phyloP scores from a whole-genome alignment of 108 stramenopile species.

The Cylindrotheca fusiformis region DNA sequence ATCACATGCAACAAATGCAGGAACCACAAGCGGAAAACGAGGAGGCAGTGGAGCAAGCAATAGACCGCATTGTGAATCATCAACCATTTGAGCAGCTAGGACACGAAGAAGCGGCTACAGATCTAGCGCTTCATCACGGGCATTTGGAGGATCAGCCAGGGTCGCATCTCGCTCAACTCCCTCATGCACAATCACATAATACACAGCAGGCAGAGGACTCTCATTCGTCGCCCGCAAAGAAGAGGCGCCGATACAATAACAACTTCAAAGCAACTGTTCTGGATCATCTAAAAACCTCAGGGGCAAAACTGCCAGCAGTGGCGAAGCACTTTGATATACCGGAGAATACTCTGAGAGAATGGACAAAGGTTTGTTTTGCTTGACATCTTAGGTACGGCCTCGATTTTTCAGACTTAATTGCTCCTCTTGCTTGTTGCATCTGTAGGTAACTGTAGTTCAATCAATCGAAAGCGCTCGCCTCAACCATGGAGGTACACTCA shows the following conservation, averaged over 20 bases:
- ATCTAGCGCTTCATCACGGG: neutral
- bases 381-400: neutral
- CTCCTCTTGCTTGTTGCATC: neutral
- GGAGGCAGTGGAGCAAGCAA: neutral
- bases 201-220: neutral
- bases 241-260: constrained; percentile 32
- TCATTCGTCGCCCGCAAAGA: constrained; percentile 24
- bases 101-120: neutral
- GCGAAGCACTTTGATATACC: constrained; percentile 26
- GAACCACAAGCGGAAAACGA: too few relatives aligned
- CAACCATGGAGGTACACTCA: constrained; percentile 20
- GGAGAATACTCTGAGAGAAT: constrained; percentile 34
- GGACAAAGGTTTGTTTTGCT: constrained; percentile 30
- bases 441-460: constrained; percentile 7
- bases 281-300: constrained; percentile 21
- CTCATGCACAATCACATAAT: too few relatives aligned
- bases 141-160: neutral
- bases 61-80: neutral
- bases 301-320: constrained; percentile 15
- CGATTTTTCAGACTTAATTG: neutral
- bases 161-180: too few relatives aligned
- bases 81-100: neutral
- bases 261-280: constrained; percentile 26
- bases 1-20: too few relatives aligned
- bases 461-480: constrained; percentile 22